Base-by-base conservation (phyloP, 2,329 filamentous ascomycete genomes). In the Aspergillus ustus region DNA sequence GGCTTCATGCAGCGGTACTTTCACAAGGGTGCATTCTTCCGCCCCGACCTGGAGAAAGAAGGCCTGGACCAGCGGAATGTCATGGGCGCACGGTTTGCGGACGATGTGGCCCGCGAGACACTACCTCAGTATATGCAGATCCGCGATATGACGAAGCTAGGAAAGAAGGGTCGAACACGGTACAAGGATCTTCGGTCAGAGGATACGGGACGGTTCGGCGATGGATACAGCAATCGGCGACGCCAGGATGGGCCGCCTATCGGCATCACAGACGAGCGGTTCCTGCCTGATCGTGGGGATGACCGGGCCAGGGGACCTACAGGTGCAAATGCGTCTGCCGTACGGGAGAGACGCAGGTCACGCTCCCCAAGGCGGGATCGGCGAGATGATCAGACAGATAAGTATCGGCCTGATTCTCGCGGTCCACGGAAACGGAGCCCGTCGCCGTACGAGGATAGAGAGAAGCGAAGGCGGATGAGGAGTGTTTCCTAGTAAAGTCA, bases 21-120 rank as follows among this genome's bases (percentile, higher is more conserved):
- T 78, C 95, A 99, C 83, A 94, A 93, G 80, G 95, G 95, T 52
- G 95, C 95, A 17, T 99, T 98, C 81, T 98, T 92, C 82, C 91
- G 90, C 67, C 92, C 93, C 56, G 91, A 96, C 69, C 84, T 89
- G 55, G 87, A 89, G 68, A 87, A 87, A 17, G 87, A 91, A 65
- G 91, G 92, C 0, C 81, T 97, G 50, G 88, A 91, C 65, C 85
- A 89, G 72, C 84, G 95, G 51, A 91, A 97, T 73, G 84, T 97
- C 66, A 96, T 96, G 87, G 93, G 93, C 15, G 86, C 89, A 2
- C 83, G 86, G 54, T 96, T 95, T 69, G 88, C 85, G 53, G 94
- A 98, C 74, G 92, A 97, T 64, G 87, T 94, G 62, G 92, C 96
- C 71, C 89, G 92, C 50, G 91, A 95, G 70, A 82, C 92, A 1